A percentile compares a stretch with the other conserved stretches of the same genome.
These are phyloP conservation scores for Metschnikowia shivogae DNA, from an alignment of 805 yeast species.

Conservation along the genomic window DNA sequence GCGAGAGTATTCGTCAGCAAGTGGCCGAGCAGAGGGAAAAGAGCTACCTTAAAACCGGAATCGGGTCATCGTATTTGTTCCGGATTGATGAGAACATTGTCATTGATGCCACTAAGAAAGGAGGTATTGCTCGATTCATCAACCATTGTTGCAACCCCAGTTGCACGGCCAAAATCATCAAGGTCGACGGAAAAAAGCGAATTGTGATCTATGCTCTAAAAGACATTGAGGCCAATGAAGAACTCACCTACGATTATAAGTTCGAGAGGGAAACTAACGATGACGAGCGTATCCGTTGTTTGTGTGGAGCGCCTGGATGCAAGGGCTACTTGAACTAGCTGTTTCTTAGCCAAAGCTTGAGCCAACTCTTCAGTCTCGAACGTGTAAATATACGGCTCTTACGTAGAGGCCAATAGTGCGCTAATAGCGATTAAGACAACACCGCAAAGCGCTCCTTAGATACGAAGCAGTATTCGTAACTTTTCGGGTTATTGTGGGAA, in stretches of 20 bases:
- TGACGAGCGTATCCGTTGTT: constrained; percentile 81
- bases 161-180: constrained; percentile 93
- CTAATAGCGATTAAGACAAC: no score
- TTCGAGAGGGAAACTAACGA: constrained; percentile 89
- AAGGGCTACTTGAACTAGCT: constrained; percentile 78
- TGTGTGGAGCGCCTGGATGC: constrained; percentile 94
- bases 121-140: constrained; percentile 95
- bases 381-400: no score
- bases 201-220: constrained; percentile 91
- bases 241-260: constrained; percentile 92
- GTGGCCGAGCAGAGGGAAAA: constrained; percentile 91
- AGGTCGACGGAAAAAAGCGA: constrained; percentile 89
- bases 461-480: no score
- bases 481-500: no score
- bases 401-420: no score
- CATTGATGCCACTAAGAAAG: constrained; percentile 94
- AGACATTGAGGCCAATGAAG: constrained; percentile 85
- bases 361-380: no score
- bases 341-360: background rate
- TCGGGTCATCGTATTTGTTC: constrained; percentile 91
- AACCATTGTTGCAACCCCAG: constrained; percentile 98
- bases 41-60: constrained; percentile 81
- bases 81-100: constrained; percentile 92
- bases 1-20: constrained; percentile 88
- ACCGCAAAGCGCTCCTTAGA: no score